A percentile compares a stretch with the other conserved stretches of the same genome.
Evolutionary conservation across 108 stramenopile genomes (phyloP).

Genomic region (Hondaea fermentalgiana): DNA sequence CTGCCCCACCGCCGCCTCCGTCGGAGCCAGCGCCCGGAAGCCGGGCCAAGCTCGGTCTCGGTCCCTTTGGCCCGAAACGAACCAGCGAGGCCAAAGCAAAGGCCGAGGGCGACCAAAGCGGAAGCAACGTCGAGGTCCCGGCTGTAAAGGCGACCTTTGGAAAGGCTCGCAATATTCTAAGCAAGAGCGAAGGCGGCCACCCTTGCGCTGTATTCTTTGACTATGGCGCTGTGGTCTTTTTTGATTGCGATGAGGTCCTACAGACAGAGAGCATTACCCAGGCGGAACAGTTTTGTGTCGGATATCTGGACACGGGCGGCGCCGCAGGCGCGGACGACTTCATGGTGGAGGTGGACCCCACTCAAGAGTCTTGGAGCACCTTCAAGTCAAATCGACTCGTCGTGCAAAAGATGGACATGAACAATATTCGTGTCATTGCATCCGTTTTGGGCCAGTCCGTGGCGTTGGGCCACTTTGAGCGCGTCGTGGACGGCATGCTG

Average conservation of each 20-base stretch:
- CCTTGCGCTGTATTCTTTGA: conserved; percentile 73
- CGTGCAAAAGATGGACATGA: conserved; percentile 71
- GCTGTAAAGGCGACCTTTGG: not conserved
- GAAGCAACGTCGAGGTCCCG: not conserved
- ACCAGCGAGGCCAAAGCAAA: not conserved
- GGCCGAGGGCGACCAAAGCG: not conserved
- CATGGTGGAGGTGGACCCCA: conserved; percentile 58
- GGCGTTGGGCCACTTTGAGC: conserved; percentile 78
- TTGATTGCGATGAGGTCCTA: conserved; percentile 61
- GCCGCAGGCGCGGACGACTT: conserved; percentile 72
- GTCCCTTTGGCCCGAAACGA: not conserved
- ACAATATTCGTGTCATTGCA: conserved; percentile 75
- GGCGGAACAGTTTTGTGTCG: conserved; percentile 54
- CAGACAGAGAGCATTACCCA: conserved; percentile 52
- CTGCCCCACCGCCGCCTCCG: not conserved
- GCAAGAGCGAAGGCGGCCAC: not conserved
- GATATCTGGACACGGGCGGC: conserved; percentile 55
- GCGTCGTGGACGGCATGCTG: conserved; percentile 72
- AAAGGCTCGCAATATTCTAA: not conserved
- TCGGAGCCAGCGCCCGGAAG: not conserved
- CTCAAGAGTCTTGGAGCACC: conserved; percentile 23
- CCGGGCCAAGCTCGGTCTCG: not conserved
- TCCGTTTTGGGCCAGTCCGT: conserved; percentile 81
- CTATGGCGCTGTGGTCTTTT: conserved; percentile 78
- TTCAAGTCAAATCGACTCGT: conserved; percentile 27